phyloP scores from a whole-genome alignment of 257 asterid genomes.

The Solanum medicagineum region DNA sequence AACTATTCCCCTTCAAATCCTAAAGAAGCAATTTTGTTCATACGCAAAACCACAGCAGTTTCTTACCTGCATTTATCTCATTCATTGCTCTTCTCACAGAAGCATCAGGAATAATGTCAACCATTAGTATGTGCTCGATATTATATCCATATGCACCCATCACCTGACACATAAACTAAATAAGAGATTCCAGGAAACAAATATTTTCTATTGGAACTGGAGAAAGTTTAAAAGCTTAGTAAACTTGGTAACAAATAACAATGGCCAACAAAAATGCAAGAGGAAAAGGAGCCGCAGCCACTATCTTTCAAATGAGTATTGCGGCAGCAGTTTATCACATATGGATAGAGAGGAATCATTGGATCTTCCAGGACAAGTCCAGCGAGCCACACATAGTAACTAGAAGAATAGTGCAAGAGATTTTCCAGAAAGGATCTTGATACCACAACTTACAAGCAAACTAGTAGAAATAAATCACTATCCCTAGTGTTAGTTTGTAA shows the following conservation, averaged over 20 bases:
- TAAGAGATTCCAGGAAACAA: background rate
- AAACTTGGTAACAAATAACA: background rate
- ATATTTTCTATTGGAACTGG: background rate
- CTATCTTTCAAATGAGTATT: no score
- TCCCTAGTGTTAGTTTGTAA: no score
- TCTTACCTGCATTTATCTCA: constrained; percentile 92
- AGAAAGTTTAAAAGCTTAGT: background rate
- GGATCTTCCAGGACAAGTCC: no score
- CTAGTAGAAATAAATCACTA: no score
- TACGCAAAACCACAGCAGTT: background rate
- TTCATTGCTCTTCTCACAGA: constrained; percentile 93
- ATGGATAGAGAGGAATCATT: no score
- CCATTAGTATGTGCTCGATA: constrained; percentile 96
- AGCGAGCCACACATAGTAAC: no score
- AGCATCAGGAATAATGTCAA: constrained; percentile 89
- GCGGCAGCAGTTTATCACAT: no score
- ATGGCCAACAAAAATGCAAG: no score
- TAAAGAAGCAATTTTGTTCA: background rate
- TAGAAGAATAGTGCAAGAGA: no score
- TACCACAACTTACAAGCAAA: no score
- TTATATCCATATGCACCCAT: constrained; percentile 95
- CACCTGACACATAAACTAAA: constrained; percentile 38
- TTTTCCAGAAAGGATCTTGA: no score
- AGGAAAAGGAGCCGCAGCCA: no score
- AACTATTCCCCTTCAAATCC: background rate